Evolutionary conservation across 164 flowering plant genomes (phyloP), one percentile per base, ranked within the genome.

Genomic region (Litsea cubeba): DNA sequence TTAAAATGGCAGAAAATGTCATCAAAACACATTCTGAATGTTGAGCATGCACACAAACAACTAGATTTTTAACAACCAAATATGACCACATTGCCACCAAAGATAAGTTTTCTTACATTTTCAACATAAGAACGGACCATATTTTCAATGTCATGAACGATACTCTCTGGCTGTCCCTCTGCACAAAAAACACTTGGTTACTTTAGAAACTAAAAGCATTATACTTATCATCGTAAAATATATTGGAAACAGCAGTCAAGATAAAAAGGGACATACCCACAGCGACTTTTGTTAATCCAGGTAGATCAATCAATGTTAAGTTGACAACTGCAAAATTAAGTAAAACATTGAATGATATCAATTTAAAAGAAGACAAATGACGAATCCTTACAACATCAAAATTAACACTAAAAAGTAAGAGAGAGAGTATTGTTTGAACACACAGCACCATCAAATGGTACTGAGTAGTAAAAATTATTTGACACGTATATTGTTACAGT

Each of bases 281-380:
- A 78, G 97, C 98, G 68, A 95, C 97, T 84, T 95, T 95, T 75
- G 98, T 95, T 66, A 95, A 97, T 50, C 98, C 98, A 79, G 98
- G 98, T 83, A 95, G 95, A 88, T 93, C 98, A 68, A 95, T 78
- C 81, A 93, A 76, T 8, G 98, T 95, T 87, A 95, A 81, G 80
- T 95, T 95, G 72, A 95, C 97, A 84, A 95, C 98, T 95, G 94
- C 76, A 74, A 75, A 32, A 57, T 50, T 49, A 30, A 65, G 10
- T 12, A 49, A 60, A 50, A 40, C 20, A 26, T 72, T 77, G 57
- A n/a, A 50, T 65, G 63, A 32, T 68, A 24, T 25, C 62, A 73
- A 24, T 23, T 10, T n/a, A 22, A 58, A 28, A 30, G 12, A 24
- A 64, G 14, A 12, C 15, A 64, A 28, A 64, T 40, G 12, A 23